Evolutionary conservation across 768 basidiomycete genomes (phyloP), one percentile per base, ranked within the genome.

Genomic region (Pisolithus microcarpus): DNA sequence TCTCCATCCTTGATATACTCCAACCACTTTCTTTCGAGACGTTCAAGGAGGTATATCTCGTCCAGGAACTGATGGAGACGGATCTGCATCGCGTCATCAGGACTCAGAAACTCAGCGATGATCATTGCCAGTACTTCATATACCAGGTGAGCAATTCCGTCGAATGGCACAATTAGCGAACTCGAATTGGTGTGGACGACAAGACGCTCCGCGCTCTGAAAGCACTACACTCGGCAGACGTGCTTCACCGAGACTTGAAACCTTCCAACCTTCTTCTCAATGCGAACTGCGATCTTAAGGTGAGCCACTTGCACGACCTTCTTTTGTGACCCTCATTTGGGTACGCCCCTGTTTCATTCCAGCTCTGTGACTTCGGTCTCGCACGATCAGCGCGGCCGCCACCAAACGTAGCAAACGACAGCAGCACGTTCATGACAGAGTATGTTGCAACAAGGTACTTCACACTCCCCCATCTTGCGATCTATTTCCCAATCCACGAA

Each of bases 121-220:
- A 97, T 63, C 94, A 97, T 64, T 86, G 84, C 59, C 92, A 98
- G 69, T 99, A 99, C 67, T 97, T 99, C 64, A 85, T 95, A 57
- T 99, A 99, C 67, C 95, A 97, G 77, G 85, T 82, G 54, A 46
- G 72, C 65, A 5, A 15, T n/a, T 15, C 51, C 37, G 44, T 39
- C 58, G 49, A 38, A 19, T 23, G 42, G 28, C 38, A 39, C 24
- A 38, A 42, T 23, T 48, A 31, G 39, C 39, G 16, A 36, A 6
- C 24, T 34, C 10, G n/a, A 34, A 16, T 57, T 48, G 5, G 15
- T 23, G 7, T 34, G 44, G 38, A 39, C 44, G 23, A 6, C 13
- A 59, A 90, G 83, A 92, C 92, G 1, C 78, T 96, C 2, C 81
- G 95, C 39, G 95, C 92, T 0, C 72, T 99, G 56, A 99, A 99